Evolutionary conservation across 441 rosid genomes (phyloP).

Genomic region (Erysimum pusillum): DNA sequence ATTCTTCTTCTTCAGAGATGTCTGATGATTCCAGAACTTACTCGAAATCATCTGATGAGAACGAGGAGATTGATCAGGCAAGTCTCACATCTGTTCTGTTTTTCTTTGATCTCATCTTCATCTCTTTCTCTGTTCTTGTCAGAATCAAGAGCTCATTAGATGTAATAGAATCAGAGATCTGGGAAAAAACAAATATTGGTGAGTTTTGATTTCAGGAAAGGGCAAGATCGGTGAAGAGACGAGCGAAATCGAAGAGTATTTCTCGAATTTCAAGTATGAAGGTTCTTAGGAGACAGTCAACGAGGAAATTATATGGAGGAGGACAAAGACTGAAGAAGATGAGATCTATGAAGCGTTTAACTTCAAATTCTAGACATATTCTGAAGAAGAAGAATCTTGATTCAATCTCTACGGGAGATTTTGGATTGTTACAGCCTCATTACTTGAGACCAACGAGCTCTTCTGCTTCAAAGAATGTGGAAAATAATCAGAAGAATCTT

Average conservation of each 20-base stretch:
- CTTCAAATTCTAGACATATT: conserved; percentile 44
- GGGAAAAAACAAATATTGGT: background rate
- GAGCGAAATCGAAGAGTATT: conserved; percentile 51
- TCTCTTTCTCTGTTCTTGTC: conserved; percentile 20
- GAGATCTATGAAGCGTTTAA: conserved; percentile 52
- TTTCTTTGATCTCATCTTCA: background rate
- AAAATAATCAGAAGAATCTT: conserved; percentile 48
- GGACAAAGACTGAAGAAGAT: conserved; percentile 57
- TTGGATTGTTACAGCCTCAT: conserved; percentile 44
- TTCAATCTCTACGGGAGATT: conserved; percentile 32
- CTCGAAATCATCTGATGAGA: conserved; percentile 45
- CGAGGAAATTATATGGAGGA: conserved; percentile 59
- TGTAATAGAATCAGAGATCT: conserved; percentile 43
- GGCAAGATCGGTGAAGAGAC: conserved; percentile 48
- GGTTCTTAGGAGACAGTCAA: conserved; percentile 55
- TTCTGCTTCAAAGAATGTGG: conserved; percentile 55
- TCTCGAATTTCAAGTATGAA: conserved; percentile 59
- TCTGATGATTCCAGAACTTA: conserved; percentile 56
- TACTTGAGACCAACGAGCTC: conserved; percentile 51
- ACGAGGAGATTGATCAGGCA: conserved; percentile 62
- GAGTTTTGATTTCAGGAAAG: conserved; percentile 53
- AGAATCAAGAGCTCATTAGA: conserved; percentile 24
- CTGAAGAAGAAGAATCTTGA: conserved; percentile 32
- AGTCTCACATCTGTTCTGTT: conserved; percentile 43
- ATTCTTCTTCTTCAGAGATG: conserved; percentile 51